These are phyloP conservation scores for Knufia fluminis DNA, from an alignment of 2,329 filamentous ascomycete genomes.

Conservation along the genomic window DNA sequence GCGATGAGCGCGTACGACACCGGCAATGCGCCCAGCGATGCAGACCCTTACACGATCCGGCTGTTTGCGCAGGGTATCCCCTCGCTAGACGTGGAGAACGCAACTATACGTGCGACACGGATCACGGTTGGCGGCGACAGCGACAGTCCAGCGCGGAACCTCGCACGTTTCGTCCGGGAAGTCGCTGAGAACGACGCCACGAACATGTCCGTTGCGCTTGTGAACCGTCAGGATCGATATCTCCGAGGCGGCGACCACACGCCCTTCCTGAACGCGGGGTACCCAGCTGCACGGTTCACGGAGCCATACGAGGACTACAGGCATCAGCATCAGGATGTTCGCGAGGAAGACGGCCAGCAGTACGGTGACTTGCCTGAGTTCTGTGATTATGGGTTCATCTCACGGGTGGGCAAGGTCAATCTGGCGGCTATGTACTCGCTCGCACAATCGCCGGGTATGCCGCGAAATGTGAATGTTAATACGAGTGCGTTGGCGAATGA, in stretches of 20 bases:
- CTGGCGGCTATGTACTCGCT: slow-evolving; percentile 46
- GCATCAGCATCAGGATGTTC: slow-evolving; percentile 47
- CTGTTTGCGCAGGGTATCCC: slow-evolving; percentile 45
- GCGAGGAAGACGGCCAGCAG: slow-evolving; percentile 41
- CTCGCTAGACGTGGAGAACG: slow-evolving; percentile 32
- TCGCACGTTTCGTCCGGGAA: slow-evolving; percentile 48
- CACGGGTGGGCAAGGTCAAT: slow-evolving; percentile 47
- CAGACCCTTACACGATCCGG: slow-evolving; percentile 44
- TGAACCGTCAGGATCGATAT: slow-evolving; percentile 50
- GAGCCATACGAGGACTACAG: slow-evolving; percentile 50
- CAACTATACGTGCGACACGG: slow-evolving; percentile 28
- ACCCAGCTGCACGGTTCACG: slow-evolving; percentile 45
- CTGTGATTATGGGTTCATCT: slow-evolving; percentile 47
- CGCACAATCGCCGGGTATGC: slow-evolving; percentile 43
- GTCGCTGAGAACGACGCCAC: slow-evolving; percentile 44
- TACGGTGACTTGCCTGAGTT: slow-evolving; percentile 50
- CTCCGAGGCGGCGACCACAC: slow-evolving; percentile 49
- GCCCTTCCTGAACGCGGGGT: slow-evolving; percentile 48
- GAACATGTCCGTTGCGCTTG: slow-evolving; percentile 47
- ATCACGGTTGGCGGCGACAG: slow-evolving; percentile 41
- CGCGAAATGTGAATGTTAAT: slow-evolving; percentile 42
- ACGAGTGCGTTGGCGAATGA: slow-evolving; percentile 41
- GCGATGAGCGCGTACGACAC: slow-evolving; percentile 36
- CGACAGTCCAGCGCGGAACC: slow-evolving; percentile 46
- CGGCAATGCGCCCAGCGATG: background rate